Evolutionary conservation across 2,329 filamentous ascomycete species (phyloP), one percentile per base, ranked within the genome.

Genomic region (Rutstroemia sp.): DNA sequence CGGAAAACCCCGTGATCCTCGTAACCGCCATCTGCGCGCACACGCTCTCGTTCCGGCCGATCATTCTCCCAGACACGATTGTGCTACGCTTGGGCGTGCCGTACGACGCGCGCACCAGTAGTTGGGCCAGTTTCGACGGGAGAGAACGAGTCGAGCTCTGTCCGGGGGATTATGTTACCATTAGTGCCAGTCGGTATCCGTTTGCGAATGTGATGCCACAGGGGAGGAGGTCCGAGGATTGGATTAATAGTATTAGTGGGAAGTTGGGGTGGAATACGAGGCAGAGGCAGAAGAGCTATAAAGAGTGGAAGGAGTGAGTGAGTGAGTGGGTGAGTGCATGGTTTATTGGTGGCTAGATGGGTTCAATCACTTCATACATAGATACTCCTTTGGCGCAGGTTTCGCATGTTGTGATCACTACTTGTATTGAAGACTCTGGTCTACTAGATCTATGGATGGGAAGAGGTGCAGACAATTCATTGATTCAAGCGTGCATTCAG

Each of bases 81-180:
- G 92, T 97, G 1, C 77, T 99, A 58, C 84, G 94, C 39, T 80
- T 96, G 17, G 94, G 92, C 10, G 92, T 97, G n/a, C 94, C 94
- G 0, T 97, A 96, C 70, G 87, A 95, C 71, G 89, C 92, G 8
- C 79, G 94, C 50, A 91, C 90, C 4, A 87, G 84, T 64, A 92
- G 88, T 42, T 99, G 94, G 92, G 94, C 92, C n/a, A 95, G 90
- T 71, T 99, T 99, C 69, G 94, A 99, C 71, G 94, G 94, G 1
- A 82, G 91, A 59, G 90, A 96, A 75, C 83, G 91, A 73, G 74
- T 89, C n/a, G 88, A 94, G 73, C 76, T 94, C 39, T 71, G 74
- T 49, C 86, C 88, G 0, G 89, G 89, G 16, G 89, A 94, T 72
- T 94, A 94, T 69, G 88, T 92, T 5, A 92, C 88, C 1, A 87